Evolutionary conservation across 352 stramenopile genomes (phyloP).

Genomic region (Globisporangium radiosum): DNA sequence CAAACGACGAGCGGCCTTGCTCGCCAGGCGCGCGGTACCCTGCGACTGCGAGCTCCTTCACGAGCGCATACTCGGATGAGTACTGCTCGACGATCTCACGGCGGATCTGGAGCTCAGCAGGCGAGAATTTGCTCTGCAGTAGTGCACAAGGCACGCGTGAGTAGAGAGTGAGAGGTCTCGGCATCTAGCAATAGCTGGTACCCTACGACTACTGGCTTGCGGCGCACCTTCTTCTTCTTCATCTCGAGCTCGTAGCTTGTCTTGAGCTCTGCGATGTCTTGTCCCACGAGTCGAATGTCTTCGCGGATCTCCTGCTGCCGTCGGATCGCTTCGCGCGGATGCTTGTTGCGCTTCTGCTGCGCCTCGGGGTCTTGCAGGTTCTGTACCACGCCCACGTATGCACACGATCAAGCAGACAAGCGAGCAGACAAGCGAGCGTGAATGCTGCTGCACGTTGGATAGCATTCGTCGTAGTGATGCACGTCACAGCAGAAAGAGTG

Average conservation of each 20-base stretch:
- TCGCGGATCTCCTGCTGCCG: slow-evolving; percentile 77
- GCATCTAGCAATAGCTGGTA: not conserved
- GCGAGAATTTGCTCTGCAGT: slow-evolving; percentile 64
- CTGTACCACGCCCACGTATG: slow-evolving; percentile 12
- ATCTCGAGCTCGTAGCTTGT: slow-evolving; percentile 60
- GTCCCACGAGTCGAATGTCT: slow-evolving; percentile 61
- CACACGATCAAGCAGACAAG: not conserved
- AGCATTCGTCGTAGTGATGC: not conserved
- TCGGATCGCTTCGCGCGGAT: slow-evolving; percentile 73
- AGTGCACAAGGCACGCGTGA: not conserved
- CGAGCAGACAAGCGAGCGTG: not conserved
- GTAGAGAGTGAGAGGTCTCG: no score
- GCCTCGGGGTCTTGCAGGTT: slow-evolving; percentile 70
- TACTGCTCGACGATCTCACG: slow-evolving; percentile 82
- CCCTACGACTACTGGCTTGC: no score
- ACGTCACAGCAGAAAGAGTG: not conserved
- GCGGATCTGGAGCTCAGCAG: slow-evolving; percentile 66
- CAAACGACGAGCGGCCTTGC: slow-evolving; percentile 32
- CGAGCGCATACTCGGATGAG: slow-evolving; percentile 61
- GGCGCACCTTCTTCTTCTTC: slow-evolving; percentile 77
- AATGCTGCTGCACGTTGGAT: no score
- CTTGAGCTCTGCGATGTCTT: slow-evolving; percentile 73
- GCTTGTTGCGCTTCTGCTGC: slow-evolving; percentile 53
- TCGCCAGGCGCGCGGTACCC: slow-evolving; percentile 42
- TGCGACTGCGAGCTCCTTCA: slow-evolving; percentile 67